These are phyloP conservation scores for Sphenostylis stenocarpa DNA, from an alignment of 306 rosid genomes.

Conservation along the genomic window DNA sequence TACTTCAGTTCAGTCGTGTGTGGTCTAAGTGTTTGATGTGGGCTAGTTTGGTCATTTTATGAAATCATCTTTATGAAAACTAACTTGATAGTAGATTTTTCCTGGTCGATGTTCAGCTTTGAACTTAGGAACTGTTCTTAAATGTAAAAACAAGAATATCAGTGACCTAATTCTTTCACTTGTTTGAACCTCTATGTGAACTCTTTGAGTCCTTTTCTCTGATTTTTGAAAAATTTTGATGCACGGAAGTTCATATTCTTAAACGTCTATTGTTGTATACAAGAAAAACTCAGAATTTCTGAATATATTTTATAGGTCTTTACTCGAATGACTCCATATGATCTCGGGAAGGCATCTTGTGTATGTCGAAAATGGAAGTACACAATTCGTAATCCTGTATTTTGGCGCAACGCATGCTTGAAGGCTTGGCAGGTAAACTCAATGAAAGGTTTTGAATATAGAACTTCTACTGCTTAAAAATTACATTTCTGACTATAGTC, in stretches of 20 bases:
- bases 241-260: slow-evolving; percentile 9
- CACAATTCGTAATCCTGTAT: slow-evolving; percentile 85
- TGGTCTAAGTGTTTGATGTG: background rate
- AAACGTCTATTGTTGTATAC: slow-evolving; percentile 1
- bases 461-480: slow-evolving; percentile 18
- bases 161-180: slow-evolving; percentile 5
- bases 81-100: background rate
- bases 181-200: background rate
- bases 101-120: background rate
- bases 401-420: slow-evolving; percentile 92
- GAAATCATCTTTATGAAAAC: background rate
- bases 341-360: slow-evolving; percentile 85
- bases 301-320: slow-evolving; percentile 54
- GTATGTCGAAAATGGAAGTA: slow-evolving; percentile 97
- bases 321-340: slow-evolving; percentile 80
- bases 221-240: slow-evolving; percentile 29
- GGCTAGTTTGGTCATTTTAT: background rate
- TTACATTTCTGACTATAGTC: slow-evolving; percentile 29
- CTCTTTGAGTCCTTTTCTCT: slow-evolving; percentile 4
- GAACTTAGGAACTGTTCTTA: background rate
- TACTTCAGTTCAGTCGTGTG: background rate
- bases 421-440: slow-evolving; percentile 97
- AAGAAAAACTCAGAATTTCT: slow-evolving; percentile 3
- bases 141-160: slow-evolving; percentile 4
- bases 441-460: slow-evolving; percentile 20